Percentiles rank a stretch among this genome's conserved stretches.
Evolutionary conservation across 2,329 filamentous ascomycete genomes (phyloP).

Genomic region (Diaporthe batatas): DNA sequence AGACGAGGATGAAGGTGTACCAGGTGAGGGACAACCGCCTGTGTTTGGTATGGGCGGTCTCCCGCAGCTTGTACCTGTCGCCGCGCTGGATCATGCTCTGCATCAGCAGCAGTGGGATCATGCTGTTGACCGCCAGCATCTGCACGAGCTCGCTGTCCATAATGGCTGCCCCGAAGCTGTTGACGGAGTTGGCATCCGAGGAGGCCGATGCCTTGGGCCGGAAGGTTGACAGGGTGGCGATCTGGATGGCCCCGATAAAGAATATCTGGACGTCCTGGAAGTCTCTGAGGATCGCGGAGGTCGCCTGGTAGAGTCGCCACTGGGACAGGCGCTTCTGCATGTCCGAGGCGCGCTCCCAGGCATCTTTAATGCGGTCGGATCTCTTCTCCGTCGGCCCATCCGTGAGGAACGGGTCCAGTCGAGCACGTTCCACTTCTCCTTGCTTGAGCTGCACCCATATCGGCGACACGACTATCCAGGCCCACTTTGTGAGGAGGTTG

Average conservation of each 20-base stretch:
- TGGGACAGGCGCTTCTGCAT: conserved; percentile 19
- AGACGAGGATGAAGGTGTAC: conserved; percentile 33
- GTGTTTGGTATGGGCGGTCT: not conserved
- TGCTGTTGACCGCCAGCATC: conserved; percentile 27
- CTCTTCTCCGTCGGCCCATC: not conserved
- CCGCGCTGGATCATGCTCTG: conserved; percentile 22
- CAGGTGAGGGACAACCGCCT: not conserved
- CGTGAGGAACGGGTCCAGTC: conserved; percentile 14
- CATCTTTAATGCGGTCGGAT: not conserved
- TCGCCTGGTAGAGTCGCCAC: conserved; percentile 4
- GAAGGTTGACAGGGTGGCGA: conserved; percentile 28
- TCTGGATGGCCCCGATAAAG: conserved; percentile 20
- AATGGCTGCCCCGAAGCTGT: conserved; percentile 27
- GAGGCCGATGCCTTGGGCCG: not conserved
- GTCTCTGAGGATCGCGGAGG: conserved; percentile 11
- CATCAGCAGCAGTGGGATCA: conserved; percentile 12
- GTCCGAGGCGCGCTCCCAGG: conserved; percentile 16
- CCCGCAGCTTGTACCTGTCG: conserved; percentile 6
- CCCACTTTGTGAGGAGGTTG: conserved; percentile 13
- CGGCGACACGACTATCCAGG: conserved; percentile 15
- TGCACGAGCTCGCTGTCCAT: conserved; percentile 30
- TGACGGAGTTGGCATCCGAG: conserved; percentile 11
- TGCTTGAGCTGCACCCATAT: not conserved
- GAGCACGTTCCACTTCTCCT: not conserved
- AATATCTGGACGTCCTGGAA: conserved; percentile 35